phyloP scores from a whole-genome alignment of 805 yeast species.

The Clavispora phyllophila region DNA sequence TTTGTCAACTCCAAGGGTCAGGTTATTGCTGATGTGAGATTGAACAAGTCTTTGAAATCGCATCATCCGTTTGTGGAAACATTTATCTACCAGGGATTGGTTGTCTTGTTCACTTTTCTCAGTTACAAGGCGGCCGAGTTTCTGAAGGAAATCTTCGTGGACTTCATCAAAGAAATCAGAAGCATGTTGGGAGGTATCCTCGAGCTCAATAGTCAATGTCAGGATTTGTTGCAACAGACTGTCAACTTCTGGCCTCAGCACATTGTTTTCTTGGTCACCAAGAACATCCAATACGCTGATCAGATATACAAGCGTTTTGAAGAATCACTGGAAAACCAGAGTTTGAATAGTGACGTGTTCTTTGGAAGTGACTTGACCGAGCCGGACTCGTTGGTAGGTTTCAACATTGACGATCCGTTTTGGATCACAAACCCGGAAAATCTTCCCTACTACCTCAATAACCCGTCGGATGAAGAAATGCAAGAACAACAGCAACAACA shows the following conservation, averaged over 20 bases:
- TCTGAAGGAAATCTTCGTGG: neutral
- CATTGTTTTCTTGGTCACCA: conserved; percentile 27
- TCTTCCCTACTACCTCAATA: conserved; percentile 29
- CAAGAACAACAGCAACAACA: neutral
- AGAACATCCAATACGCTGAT: conserved; percentile 25
- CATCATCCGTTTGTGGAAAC: conserved; percentile 45
- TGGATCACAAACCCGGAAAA: conserved; percentile 48
- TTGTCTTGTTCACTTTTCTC: conserved; percentile 45
- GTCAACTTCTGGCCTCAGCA: conserved; percentile 33
- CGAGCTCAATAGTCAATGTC: conserved; percentile 17
- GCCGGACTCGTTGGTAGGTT: conserved; percentile 24
- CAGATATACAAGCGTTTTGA: conserved; percentile 13
- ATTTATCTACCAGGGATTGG: conserved; percentile 47
- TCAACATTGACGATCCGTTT: conserved; percentile 45
- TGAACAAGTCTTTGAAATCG: conserved; percentile 32
- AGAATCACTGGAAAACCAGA: conserved; percentile 12
- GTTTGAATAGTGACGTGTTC: conserved; percentile 2
- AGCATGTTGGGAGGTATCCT: conserved; percentile 19
- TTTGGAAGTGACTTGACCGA: neutral
- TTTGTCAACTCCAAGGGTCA: conserved; percentile 5
- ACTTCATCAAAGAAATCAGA: conserved; percentile 18
- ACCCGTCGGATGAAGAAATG: conserved; percentile 6
- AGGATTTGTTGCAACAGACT: conserved; percentile 12
- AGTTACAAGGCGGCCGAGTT: conserved; percentile 36
- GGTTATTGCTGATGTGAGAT: conserved; percentile 1